Percentiles rank a stretch among this genome's conserved stretches.
These are phyloP conservation scores for Mucor irregularis DNA, from an alignment of 371 early-diverging fungal genomes.

Conservation along the genomic window DNA sequence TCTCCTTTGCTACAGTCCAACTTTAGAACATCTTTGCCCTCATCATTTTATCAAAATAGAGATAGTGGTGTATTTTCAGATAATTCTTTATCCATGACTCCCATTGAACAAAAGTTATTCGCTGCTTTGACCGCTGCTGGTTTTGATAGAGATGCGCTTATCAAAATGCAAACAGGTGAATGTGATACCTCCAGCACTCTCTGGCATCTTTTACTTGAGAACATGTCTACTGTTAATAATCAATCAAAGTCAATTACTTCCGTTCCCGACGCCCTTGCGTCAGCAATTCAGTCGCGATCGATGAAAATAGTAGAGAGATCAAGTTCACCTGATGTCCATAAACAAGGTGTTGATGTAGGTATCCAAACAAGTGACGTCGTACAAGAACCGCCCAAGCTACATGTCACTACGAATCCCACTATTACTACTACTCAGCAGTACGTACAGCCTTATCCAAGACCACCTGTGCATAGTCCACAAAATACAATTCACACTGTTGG, in stretches of 20 bases:
- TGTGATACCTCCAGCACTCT: conserved; percentile 71
- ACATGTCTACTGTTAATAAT: conserved; percentile 6
- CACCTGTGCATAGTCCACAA: conserved; percentile 5
- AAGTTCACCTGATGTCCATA: neutral
- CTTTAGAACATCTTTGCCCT: conserved; percentile 22
- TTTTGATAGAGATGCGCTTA: conserved; percentile 63
- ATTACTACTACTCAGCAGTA: neutral
- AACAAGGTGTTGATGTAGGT: conserved; percentile 11
- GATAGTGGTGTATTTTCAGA: conserved; percentile 15
- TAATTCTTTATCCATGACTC: conserved; percentile 38
- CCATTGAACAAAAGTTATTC: conserved; percentile 51
- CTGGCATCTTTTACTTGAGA: conserved; percentile 71
- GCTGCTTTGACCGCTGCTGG: conserved; percentile 60
- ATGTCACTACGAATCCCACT: neutral
- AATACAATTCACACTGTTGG: conserved; percentile 20
- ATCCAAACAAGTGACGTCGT: conserved; percentile 4
- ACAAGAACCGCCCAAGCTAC: neutral
- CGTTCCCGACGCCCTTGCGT: conserved; percentile 26
- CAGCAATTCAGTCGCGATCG: conserved; percentile 8
- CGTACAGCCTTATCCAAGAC: conserved; percentile 20
- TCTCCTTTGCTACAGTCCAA: conserved; percentile 6
- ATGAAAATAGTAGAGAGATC: neutral
- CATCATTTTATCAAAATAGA: neutral
- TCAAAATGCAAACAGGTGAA: conserved; percentile 62
- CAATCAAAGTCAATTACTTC: conserved; percentile 1